Evolutionary conservation across 148 eudicot genomes (phyloP), one percentile per base, ranked within the genome.

Genomic region (Drosera capensis): DNA sequence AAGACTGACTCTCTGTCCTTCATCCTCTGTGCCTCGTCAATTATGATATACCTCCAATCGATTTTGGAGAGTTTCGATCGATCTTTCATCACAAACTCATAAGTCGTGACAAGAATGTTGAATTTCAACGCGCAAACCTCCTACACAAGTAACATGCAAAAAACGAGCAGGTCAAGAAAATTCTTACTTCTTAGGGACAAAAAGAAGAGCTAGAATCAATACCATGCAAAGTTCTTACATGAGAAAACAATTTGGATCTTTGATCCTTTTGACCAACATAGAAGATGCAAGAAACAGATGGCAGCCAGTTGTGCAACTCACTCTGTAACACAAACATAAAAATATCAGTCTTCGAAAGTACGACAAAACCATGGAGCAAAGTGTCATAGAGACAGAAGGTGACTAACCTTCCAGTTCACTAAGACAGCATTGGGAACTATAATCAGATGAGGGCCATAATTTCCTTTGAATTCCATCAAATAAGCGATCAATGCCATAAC

Each of bases 21-120:
- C 99, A 90, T 90, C 59, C 99, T 60, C 49, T 90, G 99, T 44
- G 95, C 99, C 72, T 90, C 99, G 72, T 90, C 99, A 57, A 90
- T 90, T 58, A 90, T 68, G 24, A 90, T 80, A 60, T 90, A 90
- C 67, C 78, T 90, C 99, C 99, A 90, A 55, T 81, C 93, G 37
- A 84, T 60, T 72, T 64, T 90, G 20, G 99, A 90, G 61, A 90
- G 93, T 57, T 90, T 90, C 40, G 95, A 55, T 22, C 95, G 95
- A 57, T 90, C 99, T 57, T 64, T 84, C 99, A 90, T 90, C 55
- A 90, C 72, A 53, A 90, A 90, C 68, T 90, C 99, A 54, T 90
- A 90, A 49, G 99, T 90, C 28, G 99, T 90, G 54, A 90, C 99
- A 50, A 90, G 87, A 56, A 90, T 88, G 70, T 90, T 90, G 64